Evolutionary conservation across 2,329 filamentous ascomycete genomes (phyloP), one percentile per base, ranked within the genome.

Genomic region (Lecanosticta acicola): DNA sequence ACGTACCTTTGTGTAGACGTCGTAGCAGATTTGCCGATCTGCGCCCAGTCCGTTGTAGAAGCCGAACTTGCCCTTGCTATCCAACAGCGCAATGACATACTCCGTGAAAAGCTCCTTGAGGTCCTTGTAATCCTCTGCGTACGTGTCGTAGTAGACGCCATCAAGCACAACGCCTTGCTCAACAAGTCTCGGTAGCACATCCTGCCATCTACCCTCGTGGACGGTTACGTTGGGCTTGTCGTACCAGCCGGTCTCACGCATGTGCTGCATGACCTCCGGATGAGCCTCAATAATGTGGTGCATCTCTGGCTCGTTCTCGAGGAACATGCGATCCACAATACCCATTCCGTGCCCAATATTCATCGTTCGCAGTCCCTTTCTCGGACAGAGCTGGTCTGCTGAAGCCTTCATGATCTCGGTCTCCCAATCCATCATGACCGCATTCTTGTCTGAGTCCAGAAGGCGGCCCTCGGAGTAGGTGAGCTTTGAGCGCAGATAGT

Each of bases 71-170:
- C 70, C 70, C 8, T 68, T 62, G 20, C 76, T 72, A 55, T 86
- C 83, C 37, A 98, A 71, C 43, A 97, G 67, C 0, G 81, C 84
- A 24, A 93, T 87, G 9, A 97, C 83, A 57, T 85, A 81, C 65
- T 97, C 93, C 2, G 79, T 84, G 65, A 97, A 95, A 71, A 97
- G 96, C 49, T 82, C 75, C 38, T 84, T 84, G 20, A 97, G 79
- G 64, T 91, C 86, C 2, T 75, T 74, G 68, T 97, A 98, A 53
- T 93, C 87, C 69, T 98, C 93, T 4, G 89, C 93, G 66, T 97
- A 97, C 0, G 93, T 98, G 64, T 98, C 93, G 62, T 96, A 97
- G 72, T 97, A 98, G 56, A 98, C 73, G 9, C 66, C 72, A 49
- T 76, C 71, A 43, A 75, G 71, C 17, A 63, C 56, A 3, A 66